A percentile compares a stretch with the other conserved stretches of the same genome.
phyloP scores from a whole-genome alignment of 805 yeast species.

The Hanseniaspora nectarophila region DNA sequence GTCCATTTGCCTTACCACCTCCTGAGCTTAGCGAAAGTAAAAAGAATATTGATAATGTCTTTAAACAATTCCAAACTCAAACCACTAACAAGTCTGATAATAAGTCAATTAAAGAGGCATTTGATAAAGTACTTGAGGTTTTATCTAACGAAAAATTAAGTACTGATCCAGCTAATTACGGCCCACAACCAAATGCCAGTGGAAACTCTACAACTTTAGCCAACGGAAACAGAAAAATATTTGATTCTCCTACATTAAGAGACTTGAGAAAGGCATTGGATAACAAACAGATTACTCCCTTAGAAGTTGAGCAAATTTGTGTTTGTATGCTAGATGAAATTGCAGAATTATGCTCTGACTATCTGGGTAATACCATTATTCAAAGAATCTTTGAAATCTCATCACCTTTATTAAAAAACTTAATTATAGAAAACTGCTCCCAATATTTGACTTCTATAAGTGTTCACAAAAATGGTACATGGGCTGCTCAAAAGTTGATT shows the following conservation, averaged over 20 bases:
- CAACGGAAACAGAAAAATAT: conserved; percentile 36
- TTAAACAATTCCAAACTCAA: conserved; percentile 21
- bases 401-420: conserved; percentile 58
- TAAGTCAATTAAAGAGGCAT: conserved; percentile 16
- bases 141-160: conserved; percentile 1
- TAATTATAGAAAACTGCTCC: conserved; percentile 65
- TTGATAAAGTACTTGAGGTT: conserved; percentile 18
- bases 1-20: conserved; percentile 30
- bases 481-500: conserved; percentile 97
- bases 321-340: conserved; percentile 76
- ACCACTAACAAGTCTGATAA: not conserved
- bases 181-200: conserved; percentile 3
- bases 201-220: not conserved
- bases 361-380: conserved; percentile 88
- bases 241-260: conserved; percentile 78
- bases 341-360: conserved; percentile 84
- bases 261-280: conserved; percentile 73
- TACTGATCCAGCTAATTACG: conserved; percentile 13
- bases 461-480: conserved; percentile 93
- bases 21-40: conserved; percentile 21
- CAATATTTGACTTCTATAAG: conserved; percentile 84
- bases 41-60: conserved; percentile 18
- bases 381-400: conserved; percentile 75
- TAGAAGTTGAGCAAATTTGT: conserved; percentile 71
- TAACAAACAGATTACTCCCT: conserved; percentile 37